phyloP scores from a whole-genome alignment of 352 stramenopile species.

The Pythium oligandrum region DNA sequence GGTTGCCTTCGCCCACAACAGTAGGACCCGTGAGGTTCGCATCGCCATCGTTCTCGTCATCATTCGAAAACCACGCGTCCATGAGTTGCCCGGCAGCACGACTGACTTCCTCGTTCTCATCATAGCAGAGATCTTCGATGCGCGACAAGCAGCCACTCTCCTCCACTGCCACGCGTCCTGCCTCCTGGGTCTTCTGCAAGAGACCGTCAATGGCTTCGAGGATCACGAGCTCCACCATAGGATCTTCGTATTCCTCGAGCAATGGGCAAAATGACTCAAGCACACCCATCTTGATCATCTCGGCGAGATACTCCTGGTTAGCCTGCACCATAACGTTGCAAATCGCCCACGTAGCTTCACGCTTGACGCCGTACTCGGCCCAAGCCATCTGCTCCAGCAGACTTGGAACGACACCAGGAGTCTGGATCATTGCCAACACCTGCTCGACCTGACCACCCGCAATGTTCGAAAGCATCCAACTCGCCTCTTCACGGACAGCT shows the following conservation, averaged over 20 bases:
- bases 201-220: constrained; percentile 74
- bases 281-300: constrained; percentile 70
- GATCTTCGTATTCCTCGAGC: constrained; percentile 81
- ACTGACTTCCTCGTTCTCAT: constrained; percentile 78
- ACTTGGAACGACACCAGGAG: constrained; percentile 51
- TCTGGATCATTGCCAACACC: constrained; percentile 69
- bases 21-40: constrained; percentile 32
- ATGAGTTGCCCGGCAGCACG: constrained; percentile 68
- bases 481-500: constrained; percentile 76
- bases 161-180: constrained; percentile 64
- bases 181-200: constrained; percentile 54
- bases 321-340: constrained; percentile 84
- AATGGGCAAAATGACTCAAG: constrained; percentile 68
- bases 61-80: constrained; percentile 70
- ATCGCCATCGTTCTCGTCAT: constrained; percentile 39
- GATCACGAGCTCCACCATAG: constrained; percentile 83
- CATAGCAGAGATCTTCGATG: constrained; percentile 82
- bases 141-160: constrained; percentile 72
- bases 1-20: constrained; percentile 32
- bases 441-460: constrained; percentile 69
- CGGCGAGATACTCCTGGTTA: constrained; percentile 43
- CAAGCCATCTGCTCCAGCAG: constrained; percentile 84
- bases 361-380: constrained; percentile 82
- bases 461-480: constrained; percentile 87
- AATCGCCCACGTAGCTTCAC: constrained; percentile 81